Percentiles rank a stretch among this genome's conserved stretches.
phyloP scores from a whole-genome alignment of 176 grass and related monocot genomes.

The Phragmites australis region DNA sequence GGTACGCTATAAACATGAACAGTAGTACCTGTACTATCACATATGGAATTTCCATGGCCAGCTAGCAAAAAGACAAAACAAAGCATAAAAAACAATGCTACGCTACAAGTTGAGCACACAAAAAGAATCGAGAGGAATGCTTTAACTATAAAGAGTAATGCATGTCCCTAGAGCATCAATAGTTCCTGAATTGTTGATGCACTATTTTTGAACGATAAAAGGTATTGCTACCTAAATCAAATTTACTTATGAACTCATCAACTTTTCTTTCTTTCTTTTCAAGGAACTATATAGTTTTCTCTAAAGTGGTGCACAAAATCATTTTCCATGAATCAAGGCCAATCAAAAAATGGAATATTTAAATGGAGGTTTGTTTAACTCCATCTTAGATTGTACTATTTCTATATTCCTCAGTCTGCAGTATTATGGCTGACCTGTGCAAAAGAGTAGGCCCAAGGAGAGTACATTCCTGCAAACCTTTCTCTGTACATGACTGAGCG shows the following conservation, averaged over 20 bases:
- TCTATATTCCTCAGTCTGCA: not conserved
- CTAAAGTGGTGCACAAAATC: not conserved
- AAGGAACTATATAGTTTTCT: too few relatives aligned
- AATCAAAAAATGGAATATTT: not conserved
- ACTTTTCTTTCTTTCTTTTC: not conserved
- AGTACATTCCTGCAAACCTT: slow-evolving; percentile 83
- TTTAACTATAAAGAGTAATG: not conserved
- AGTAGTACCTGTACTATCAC: slow-evolving; percentile 38
- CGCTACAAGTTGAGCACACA: not conserved
- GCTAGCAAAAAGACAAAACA: not conserved
- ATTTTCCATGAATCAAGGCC: not conserved
- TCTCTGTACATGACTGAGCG: slow-evolving; percentile 65
- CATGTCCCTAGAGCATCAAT: not conserved
- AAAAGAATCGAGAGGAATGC: not conserved
- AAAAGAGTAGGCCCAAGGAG: slow-evolving; percentile 79
- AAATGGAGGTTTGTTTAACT: not conserved
- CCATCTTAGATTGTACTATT: not conserved
- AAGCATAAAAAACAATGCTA: not conserved
- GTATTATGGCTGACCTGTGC: slow-evolving; percentile 50
- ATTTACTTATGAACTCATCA: not conserved
- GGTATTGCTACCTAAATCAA: not conserved
- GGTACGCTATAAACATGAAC: slow-evolving; percentile 54
- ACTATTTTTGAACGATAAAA: not conserved
- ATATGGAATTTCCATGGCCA: slow-evolving; percentile 50
- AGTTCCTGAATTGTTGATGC: not conserved